Percentiles rank a stretch among this genome's conserved stretches.
These are phyloP conservation scores for Singerocomus inundabilis DNA, from an alignment of 1,284 basidiomycete genomes.

Conservation along the genomic window DNA sequence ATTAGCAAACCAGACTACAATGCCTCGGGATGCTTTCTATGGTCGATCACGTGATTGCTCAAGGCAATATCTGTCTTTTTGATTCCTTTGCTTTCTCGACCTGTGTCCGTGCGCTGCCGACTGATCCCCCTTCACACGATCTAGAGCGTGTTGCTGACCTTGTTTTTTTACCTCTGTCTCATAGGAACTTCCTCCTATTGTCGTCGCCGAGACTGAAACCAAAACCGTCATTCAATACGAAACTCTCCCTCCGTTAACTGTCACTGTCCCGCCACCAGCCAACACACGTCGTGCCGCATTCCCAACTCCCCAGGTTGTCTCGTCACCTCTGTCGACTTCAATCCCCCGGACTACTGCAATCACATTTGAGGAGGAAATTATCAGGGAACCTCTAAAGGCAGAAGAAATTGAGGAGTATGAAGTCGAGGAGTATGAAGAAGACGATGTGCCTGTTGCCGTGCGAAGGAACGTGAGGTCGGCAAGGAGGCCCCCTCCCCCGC, in stretches of 20 bases:
- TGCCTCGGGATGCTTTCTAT: slow-evolving; percentile 39
- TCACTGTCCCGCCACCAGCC: slow-evolving; percentile 71
- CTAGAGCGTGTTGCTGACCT: slow-evolving; percentile 34
- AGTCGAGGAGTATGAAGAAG: slow-evolving; percentile 36
- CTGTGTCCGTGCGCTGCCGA: slow-evolving; percentile 29
- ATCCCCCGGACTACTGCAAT: slow-evolving; percentile 71
- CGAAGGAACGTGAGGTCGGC: slow-evolving; percentile 32
- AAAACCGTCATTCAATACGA: slow-evolving; percentile 62
- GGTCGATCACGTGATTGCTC: slow-evolving; percentile 44
- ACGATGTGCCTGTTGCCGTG: slow-evolving; percentile 26
- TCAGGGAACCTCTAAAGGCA: slow-evolving; percentile 27
- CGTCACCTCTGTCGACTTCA: slow-evolving; percentile 48
- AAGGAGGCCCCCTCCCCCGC: slow-evolving; percentile 28
- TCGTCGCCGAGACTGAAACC: slow-evolving; percentile 65
- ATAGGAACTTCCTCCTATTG: slow-evolving; percentile 62
- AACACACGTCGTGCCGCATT: slow-evolving; percentile 73
- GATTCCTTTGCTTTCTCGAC: slow-evolving; percentile 12
- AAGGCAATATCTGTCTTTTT: slow-evolving; percentile 23
- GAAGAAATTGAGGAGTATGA: slow-evolving; percentile 38
- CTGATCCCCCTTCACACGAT: slow-evolving; percentile 41
- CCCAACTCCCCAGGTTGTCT: slow-evolving; percentile 63
- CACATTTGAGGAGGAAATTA: slow-evolving; percentile 54
- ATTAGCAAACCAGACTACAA: slow-evolving; percentile 24
- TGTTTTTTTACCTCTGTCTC: slow-evolving; percentile 30
- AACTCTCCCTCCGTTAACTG: slow-evolving; percentile 49